phyloP scores from a whole-genome alignment of 495 filamentous ascomycete genomes.

The Xylaria nigripes region DNA sequence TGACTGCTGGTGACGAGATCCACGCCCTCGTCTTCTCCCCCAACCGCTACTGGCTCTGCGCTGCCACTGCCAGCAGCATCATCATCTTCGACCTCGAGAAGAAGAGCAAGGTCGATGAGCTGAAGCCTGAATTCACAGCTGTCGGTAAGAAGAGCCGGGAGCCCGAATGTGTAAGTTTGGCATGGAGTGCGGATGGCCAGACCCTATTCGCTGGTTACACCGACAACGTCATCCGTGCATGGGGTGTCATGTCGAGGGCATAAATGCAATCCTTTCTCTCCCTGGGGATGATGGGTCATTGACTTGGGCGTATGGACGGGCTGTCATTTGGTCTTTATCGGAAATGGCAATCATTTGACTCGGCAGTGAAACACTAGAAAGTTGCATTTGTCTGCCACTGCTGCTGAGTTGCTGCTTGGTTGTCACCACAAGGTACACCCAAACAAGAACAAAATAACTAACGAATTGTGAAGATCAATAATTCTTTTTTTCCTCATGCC shows the following conservation, averaged over 20 bases:
- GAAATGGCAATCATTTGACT: constrained; percentile 25
- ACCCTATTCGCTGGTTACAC: constrained; percentile 99
- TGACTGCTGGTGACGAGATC: constrained; percentile 99
- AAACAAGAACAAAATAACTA: constrained; percentile 17
- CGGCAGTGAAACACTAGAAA: constrained; percentile 20
- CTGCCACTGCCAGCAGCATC: constrained; percentile 90
- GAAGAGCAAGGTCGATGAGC: constrained; percentile 99
- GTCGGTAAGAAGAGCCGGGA: constrained; percentile 98
- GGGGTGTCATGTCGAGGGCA: constrained; percentile 86
- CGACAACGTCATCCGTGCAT: constrained; percentile 98
- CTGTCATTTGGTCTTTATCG: constrained; percentile 32
- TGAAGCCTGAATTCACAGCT: constrained; percentile 95
- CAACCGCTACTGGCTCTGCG: constrained; percentile 99
- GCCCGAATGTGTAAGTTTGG: constrained; percentile 94
- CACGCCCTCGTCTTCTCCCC: constrained; percentile 99
- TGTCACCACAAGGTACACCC: constrained; percentile 24
- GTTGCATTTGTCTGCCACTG: constrained; percentile 18
- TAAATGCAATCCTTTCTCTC: constrained; percentile 30
- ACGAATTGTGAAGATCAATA: constrained; percentile 27
- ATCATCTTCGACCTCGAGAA: constrained; percentile 99
- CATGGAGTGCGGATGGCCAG: constrained; percentile 97
- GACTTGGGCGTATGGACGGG: constrained; percentile 30
- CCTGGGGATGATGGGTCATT: constrained; percentile 24
- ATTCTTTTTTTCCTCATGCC: background rate
- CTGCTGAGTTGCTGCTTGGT: constrained; percentile 18